These are phyloP conservation scores for Coemansia sp. DNA, from an alignment of 192 early-diverging fungal genomes.

Conservation along the genomic window DNA sequence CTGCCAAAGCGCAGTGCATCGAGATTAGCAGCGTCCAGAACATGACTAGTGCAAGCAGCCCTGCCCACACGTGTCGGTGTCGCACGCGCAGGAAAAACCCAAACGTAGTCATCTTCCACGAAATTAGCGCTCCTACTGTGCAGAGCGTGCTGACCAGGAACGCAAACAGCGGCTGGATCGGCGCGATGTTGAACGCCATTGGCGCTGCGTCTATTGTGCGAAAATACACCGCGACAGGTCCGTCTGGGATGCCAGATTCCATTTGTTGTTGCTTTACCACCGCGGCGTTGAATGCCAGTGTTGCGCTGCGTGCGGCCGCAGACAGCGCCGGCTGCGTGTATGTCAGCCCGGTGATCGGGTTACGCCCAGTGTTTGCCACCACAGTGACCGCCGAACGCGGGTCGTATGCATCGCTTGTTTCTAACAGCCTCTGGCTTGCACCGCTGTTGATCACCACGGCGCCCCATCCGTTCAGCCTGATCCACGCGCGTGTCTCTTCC, in stretches of 20 bases:
- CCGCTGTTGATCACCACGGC: constrained; percentile 30
- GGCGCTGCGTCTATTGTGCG: constrained; percentile 21
- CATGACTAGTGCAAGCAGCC: not conserved
- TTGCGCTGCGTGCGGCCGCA: not conserved
- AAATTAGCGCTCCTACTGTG: constrained; percentile 17
- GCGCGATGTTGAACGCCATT: constrained; percentile 15
- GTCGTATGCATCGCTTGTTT: constrained; percentile 6
- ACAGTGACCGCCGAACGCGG: constrained; percentile 11
- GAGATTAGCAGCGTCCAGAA: constrained; percentile 9
- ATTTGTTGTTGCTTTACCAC: not conserved
- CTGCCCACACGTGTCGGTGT: constrained; percentile 23
- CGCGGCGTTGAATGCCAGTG: not conserved
- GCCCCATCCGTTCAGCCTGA: constrained; percentile 26
- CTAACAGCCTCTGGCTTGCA: not conserved
- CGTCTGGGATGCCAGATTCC: not conserved
- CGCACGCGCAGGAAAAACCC: constrained; percentile 19
- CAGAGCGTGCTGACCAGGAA: constrained; percentile 24
- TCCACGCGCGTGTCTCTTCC: constrained; percentile 13
- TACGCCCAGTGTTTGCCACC: constrained; percentile 14
- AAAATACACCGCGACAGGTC: constrained; percentile 2
- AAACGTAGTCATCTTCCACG: constrained; percentile 28
- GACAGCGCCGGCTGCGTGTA: constrained; percentile 10
- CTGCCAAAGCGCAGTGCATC: constrained; percentile 23
- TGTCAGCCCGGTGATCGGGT: constrained; percentile 7
- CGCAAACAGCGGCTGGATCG: constrained; percentile 14